A percentile compares a stretch with the other conserved stretches of the same genome.
Conservation (phyloP, 352 stramenopile genomes). For the Globisporangium canariense region DNA sequence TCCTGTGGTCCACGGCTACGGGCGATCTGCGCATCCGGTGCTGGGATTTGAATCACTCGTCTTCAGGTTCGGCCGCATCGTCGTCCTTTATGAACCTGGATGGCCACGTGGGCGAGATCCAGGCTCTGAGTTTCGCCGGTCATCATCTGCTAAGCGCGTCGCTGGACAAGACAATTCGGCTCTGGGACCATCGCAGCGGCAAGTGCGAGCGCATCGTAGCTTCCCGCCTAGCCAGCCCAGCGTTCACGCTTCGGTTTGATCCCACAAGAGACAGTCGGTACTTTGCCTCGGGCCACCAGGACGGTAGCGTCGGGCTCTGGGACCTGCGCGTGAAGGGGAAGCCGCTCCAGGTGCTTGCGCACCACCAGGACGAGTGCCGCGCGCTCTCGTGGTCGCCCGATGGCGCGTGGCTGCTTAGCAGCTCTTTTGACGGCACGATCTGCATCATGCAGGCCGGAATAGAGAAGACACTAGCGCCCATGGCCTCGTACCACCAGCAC, state of each 20-base stretch:
- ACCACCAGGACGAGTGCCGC: slow-evolving; percentile 59
- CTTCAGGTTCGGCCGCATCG: not conserved
- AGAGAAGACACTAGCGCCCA: slow-evolving; percentile 20
- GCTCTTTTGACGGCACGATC: slow-evolving; percentile 59
- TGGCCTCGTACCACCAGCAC: slow-evolving; percentile 56
- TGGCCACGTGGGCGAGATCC: slow-evolving; percentile 66
- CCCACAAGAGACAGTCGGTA: slow-evolving; percentile 23
- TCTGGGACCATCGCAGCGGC: slow-evolving; percentile 64
- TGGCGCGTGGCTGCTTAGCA: slow-evolving; percentile 56
- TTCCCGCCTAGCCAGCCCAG: slow-evolving; percentile 21
- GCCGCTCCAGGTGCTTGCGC: slow-evolving; percentile 27
- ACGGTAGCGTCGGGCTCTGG: slow-evolving; percentile 61
- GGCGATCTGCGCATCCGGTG: slow-evolving; percentile 44
- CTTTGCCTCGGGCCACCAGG: slow-evolving; percentile 51
- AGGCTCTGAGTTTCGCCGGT: slow-evolving; percentile 36
- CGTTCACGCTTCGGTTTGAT: slow-evolving; percentile 48
- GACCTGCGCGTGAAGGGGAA: slow-evolving; percentile 37
- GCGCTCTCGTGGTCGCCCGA: slow-evolving; percentile 56
- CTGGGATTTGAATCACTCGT: slow-evolving; percentile 42
- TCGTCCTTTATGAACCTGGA: slow-evolving; percentile 34
- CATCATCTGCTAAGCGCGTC: slow-evolving; percentile 35
- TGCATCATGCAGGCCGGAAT: slow-evolving; percentile 25
- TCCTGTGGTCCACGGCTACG: slow-evolving; percentile 40
- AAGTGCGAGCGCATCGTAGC: slow-evolving; percentile 53
- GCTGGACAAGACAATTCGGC: slow-evolving; percentile 54